phyloP scores from a whole-genome alignment of 2,329 filamentous ascomycete genomes.

The Fusarium brevicatenulatum region DNA sequence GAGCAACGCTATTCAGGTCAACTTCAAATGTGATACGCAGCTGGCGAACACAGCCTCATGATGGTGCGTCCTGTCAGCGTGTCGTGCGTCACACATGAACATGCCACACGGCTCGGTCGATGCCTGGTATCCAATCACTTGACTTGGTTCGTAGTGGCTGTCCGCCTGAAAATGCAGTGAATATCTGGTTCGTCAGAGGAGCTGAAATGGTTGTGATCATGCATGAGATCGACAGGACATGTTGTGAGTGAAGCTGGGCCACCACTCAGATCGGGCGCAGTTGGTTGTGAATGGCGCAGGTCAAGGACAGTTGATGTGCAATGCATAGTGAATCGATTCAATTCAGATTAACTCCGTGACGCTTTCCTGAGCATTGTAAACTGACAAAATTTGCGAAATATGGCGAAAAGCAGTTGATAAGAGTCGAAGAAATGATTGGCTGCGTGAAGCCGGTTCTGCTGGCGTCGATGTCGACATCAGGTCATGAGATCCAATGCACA shows the following conservation, averaged over 20 bases:
- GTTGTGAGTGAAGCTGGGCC: neutral
- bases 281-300: neutral
- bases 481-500: neutral
- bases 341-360: conserved; percentile 30
- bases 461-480: neutral
- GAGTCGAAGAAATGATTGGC: neutral
- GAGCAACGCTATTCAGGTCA: conserved; percentile 1
- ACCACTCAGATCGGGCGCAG: neutral
- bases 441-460: neutral
- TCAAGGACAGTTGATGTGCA: neutral
- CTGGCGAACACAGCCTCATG: neutral
- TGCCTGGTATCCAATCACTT: conserved; percentile 27
- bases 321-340: conserved; percentile 3
- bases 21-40: conserved; percentile 14
- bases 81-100: conserved; percentile 24
- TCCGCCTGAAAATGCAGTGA: conserved; percentile 13
- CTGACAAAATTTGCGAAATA: neutral
- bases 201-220: neutral
- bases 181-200: conserved; percentile 10
- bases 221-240: conserved; percentile 4
- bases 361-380: conserved; percentile 1
- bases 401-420: conserved; percentile 1
- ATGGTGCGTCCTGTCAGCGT: conserved; percentile 1
- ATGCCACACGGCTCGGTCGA: neutral
- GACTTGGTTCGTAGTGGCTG: neutral